Conservation (phyloP, 176 grass and related monocot genomes). For the Carex kokanica region DNA sequence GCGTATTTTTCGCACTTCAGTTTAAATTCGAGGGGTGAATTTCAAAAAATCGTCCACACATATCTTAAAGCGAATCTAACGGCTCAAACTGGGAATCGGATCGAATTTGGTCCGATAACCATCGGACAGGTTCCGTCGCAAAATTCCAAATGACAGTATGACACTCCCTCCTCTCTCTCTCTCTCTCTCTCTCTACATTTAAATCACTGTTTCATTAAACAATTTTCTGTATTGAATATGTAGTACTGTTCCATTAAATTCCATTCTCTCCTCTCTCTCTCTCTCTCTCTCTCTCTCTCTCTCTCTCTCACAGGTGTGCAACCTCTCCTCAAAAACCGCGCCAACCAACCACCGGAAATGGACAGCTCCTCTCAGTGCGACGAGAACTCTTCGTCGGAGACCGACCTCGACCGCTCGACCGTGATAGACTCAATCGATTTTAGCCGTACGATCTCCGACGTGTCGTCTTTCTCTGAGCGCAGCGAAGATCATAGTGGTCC, state of each 20-base stretch:
- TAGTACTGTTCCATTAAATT: not conserved
- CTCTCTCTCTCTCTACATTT: slow-evolving; percentile 2
- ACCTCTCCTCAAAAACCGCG: not conserved
- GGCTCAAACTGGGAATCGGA: too few species aligned
- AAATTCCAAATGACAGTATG: too few species aligned
- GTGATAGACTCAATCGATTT: slow-evolving; percentile 41
- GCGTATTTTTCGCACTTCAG: too few species aligned
- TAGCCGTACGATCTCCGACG: slow-evolving; percentile 73
- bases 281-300: too few species aligned
- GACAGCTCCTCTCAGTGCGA: slow-evolving; percentile 63
- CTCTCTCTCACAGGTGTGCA: slow-evolving; percentile 1
- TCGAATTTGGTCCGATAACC: too few species aligned
- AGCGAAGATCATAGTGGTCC: slow-evolving; percentile 54
- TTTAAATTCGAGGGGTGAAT: too few species aligned
- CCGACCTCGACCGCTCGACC: slow-evolving; percentile 46
- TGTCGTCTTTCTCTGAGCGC: slow-evolving; percentile 71
- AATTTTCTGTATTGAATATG: too few species aligned
- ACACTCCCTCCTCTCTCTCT: not conserved
- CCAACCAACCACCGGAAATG: slow-evolving; percentile 33
- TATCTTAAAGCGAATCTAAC: too few species aligned
- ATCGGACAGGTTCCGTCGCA: too few species aligned
- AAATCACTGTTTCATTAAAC: not conserved
- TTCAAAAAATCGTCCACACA: too few species aligned
- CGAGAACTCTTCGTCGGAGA: slow-evolving; percentile 53
- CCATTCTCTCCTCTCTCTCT: not conserved